Evolutionary conservation across 2,329 filamentous ascomycete genomes (phyloP), one percentile per base, ranked within the genome.

Genomic region (Microsporum ferrugineum): DNA sequence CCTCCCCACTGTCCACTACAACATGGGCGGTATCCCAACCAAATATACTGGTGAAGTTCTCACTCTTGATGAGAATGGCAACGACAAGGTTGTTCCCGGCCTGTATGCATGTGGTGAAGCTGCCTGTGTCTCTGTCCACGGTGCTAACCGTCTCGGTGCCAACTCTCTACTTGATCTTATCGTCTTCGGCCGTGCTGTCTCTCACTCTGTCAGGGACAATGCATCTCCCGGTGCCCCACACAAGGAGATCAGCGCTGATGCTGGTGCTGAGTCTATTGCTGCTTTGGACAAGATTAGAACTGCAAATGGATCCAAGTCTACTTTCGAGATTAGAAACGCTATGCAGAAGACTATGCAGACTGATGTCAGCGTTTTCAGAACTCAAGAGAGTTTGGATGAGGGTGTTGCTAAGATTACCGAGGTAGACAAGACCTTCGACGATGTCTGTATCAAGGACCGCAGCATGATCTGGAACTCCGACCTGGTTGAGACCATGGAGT

Each of bases 401-500:
- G 92, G 92, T 84, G 91, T 96, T 64, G 80, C 82, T 77, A 91
- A 86, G 81, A 94, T 97, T 75, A 85, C 79, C 66, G 85, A 90
- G 68, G 89, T 97, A 68, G 92, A 97, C 75, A 77, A 83, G 69
- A 82, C 80, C 70, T 97, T 88, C 79, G 78, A 81, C 69, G 82
- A 96, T 72, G 87, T 97, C 68, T 89, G 90, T 71, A 96, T 89
- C 79, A 95, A 96, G 84, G 92, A 97, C 77, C 88, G 94, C 77
- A 95, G 89, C 83, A 96, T 97, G 92, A 97, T 97, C 81, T 97
- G 92, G 92, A 97, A 97, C 85, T 91, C 89, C 29, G 92, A 97
- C 72, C 84, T 97, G 43, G 90, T 96, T 64, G 92, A 97, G 83
- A 95, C 92, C 5, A 85, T 99, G 61, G 94, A 99, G 79, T 82